These are phyloP conservation scores for Closterium sp. DNA, from an alignment of 139 green algal genomes.

Conservation along the genomic window DNA sequence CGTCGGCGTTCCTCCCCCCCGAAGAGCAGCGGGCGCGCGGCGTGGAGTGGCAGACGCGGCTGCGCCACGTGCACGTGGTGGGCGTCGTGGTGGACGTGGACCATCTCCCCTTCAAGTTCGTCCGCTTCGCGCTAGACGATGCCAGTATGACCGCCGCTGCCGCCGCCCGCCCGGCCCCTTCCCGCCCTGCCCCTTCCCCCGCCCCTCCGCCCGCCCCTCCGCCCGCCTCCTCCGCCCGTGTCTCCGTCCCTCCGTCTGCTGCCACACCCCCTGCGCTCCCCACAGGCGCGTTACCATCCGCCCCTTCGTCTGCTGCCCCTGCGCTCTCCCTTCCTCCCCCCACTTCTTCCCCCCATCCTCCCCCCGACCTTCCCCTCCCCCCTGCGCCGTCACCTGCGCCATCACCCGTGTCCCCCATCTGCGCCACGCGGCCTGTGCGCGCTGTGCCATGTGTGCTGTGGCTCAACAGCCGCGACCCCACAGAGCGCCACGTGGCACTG, in stretches of 20 bases:
- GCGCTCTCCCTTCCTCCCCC: too few species aligned
- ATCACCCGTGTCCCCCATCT: neutral
- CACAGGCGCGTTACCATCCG: neutral
- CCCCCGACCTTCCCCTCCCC: too few species aligned
- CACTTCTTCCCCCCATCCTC: too few species aligned
- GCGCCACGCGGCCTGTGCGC: neutral
- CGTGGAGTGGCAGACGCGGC: neutral
- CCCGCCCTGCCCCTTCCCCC: too few species aligned
- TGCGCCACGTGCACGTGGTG: neutral
- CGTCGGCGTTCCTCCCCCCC: neutral
- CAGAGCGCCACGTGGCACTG: neutral
- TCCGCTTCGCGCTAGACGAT: neutral
- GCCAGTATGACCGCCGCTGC: neutral
- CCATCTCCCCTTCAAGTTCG: neutral
- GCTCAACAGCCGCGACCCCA: neutral
- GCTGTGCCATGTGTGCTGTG: neutral
- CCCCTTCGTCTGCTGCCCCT: too few species aligned
- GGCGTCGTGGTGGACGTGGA: neutral
- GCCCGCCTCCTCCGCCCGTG: neutral
- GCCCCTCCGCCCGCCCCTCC: too few species aligned
- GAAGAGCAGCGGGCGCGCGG: neutral
- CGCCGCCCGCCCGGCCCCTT: neutral
- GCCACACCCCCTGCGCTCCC: neutral
- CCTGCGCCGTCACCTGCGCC: too few species aligned
- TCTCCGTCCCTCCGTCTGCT: neutral